Evolutionary conservation across 2,329 filamentous ascomycete genomes (phyloP), one percentile per base, ranked within the genome.

Genomic region (Plenodomus lindquistii): DNA sequence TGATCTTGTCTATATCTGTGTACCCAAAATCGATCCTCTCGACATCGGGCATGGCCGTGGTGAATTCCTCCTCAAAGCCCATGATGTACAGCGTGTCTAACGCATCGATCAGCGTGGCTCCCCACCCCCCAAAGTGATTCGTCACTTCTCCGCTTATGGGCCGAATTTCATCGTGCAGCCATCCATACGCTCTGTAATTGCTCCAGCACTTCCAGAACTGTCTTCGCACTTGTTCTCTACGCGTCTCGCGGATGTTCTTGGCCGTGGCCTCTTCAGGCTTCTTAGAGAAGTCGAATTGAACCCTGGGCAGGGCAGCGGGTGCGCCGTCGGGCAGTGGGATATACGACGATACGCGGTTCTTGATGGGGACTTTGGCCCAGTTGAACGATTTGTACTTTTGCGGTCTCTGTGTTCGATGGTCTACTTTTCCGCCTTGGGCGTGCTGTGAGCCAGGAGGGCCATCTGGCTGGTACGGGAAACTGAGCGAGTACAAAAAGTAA

Each of bases 41-140:
- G 0, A 75, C 64, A 10, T 75, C 74, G n/a, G 67, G 59, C 15
- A 78, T 73, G 1, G 77, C 77, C 19, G 73, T 71, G 15, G 72
- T 62, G 43, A 79, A 80, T 37, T 80, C 77, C n/a, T 73, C 69
- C 44, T 76, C 72, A 55, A 76, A 62, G 1, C 66, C 75, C 76
- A 78, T 77, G 48, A 78, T 77, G 71, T 73, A 78, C 8, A 78
- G 63, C 3, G 73, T 78, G 52, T 78, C 76, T 31, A 78, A 58
- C 34, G 72, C 70, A 60, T 78, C 76, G 27, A 79, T 73, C 11
- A 79, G 59, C 11, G 70, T 76, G 4, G 76, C 75, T 2, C 71
- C 75, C 77, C 77, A 79, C 4, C 77, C 77, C 40, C 76, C 76
- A 59, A 77, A 78, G 17, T 68, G 67, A 53, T 78, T 65, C 37